phyloP scores from a whole-genome alignment of 1,284 basidiomycete species.

The Moniliella sp. region DNA sequence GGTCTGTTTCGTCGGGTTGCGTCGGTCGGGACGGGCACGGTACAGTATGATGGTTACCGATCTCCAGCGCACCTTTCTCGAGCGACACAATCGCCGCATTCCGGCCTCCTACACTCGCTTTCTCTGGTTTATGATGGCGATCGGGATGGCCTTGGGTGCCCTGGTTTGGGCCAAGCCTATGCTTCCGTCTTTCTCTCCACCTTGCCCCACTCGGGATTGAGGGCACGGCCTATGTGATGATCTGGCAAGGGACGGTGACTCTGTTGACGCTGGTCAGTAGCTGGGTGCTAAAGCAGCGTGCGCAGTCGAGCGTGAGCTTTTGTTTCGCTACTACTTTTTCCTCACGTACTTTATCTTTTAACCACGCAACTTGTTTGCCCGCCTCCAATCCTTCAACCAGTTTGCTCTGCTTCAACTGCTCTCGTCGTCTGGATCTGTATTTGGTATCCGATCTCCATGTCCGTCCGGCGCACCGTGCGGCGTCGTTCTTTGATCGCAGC shows the following conservation, averaged over 20 bases:
- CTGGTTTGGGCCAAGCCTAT: constrained; percentile 42
- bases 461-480: constrained; percentile 32
- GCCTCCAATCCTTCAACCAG: constrained; percentile 27
- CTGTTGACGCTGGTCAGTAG: constrained; percentile 37
- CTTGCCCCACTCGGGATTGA: constrained; percentile 41
- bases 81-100: constrained; percentile 37
- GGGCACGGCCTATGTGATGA: constrained; percentile 41
- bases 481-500: constrained; percentile 36
- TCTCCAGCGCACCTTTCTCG: constrained; percentile 37
- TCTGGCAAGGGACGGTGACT: constrained; percentile 40
- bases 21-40: constrained; percentile 20
- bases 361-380: constrained; percentile 36
- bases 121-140: constrained; percentile 41
- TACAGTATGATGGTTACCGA: constrained; percentile 34
- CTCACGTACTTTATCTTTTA: constrained; percentile 20
- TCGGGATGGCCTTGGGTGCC: constrained; percentile 40
- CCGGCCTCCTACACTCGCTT: constrained; percentile 41
- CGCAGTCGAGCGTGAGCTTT: constrained; percentile 40
- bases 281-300: constrained; percentile 39
- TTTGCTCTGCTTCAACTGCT: constrained; percentile 41
- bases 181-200: constrained; percentile 40
- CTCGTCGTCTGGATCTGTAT: constrained; percentile 39
- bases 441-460: constrained; percentile 38
- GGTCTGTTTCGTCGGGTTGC: constrained; percentile 21
- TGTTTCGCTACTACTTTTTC: constrained; percentile 36